Conservation (phyloP, 2,329 filamentous ascomycete genomes). For the Penicillium olsonii region DNA sequence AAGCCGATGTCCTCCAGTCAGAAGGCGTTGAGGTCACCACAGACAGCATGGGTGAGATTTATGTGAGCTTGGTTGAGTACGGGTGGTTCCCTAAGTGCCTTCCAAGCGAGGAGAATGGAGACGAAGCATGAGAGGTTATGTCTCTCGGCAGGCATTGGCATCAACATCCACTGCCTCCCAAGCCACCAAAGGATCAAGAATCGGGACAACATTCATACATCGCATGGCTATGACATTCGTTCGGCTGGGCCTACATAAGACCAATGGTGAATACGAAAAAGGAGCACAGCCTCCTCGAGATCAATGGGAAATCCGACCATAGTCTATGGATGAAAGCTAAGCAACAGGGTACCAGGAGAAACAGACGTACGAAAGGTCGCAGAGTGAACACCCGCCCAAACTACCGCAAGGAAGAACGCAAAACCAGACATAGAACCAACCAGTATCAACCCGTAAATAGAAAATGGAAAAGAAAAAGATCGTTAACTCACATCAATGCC, state of each 20-base stretch:
- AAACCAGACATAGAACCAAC: slow-evolving; percentile 19
- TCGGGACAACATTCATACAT: too few species aligned
- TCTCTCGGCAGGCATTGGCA: not conserved
- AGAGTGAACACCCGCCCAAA: slow-evolving; percentile 7
- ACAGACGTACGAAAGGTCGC: slow-evolving; percentile 4
- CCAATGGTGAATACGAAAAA: too few species aligned
- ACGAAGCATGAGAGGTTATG: not conserved
- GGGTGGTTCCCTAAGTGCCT: slow-evolving; percentile 55
- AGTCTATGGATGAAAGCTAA: not conserved
- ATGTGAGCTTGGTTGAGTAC: slow-evolving; percentile 44
- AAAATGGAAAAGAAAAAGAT: slow-evolving; percentile 25
- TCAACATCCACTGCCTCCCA: too few species aligned
- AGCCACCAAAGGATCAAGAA: too few species aligned
- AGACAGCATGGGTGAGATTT: slow-evolving; percentile 48
- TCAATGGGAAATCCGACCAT: not conserved
- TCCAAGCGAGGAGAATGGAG: slow-evolving; percentile 46
- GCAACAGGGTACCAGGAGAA: not conserved
- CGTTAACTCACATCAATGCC: slow-evolving; percentile 27
- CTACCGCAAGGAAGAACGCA: slow-evolving; percentile 6
- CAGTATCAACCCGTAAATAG: slow-evolving; percentile 27
- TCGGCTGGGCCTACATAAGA: too few species aligned
- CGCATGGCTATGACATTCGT: not conserved
- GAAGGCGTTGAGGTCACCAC: slow-evolving; percentile 46
- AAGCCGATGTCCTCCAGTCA: slow-evolving; percentile 41
- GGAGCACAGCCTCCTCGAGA: not conserved